phyloP scores from a whole-genome alignment of 805 yeast species.

The Komagataella ulmi region DNA sequence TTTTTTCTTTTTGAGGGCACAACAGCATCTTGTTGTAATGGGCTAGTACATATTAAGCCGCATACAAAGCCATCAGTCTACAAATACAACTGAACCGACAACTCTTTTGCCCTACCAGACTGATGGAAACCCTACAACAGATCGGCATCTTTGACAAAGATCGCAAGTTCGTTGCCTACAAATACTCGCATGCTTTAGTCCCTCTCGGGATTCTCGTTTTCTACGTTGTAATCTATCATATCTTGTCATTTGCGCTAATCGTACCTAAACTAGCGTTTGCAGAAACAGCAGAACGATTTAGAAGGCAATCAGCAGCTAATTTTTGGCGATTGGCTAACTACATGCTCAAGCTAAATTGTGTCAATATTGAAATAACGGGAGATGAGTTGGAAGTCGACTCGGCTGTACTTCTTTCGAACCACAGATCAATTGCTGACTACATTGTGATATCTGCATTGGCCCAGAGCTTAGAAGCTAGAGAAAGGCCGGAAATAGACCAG shows the following conservation, averaged over 20 bases:
- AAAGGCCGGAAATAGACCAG: slow-evolving; percentile 3
- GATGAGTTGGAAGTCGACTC: slow-evolving; percentile 25
- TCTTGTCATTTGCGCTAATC: slow-evolving; percentile 9
- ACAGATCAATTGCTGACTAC: slow-evolving; percentile 57
- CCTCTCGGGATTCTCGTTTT: slow-evolving; percentile 9
- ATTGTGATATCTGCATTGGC: slow-evolving; percentile 34
- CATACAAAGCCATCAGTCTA: neutral
- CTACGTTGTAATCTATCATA: slow-evolving; percentile 11
- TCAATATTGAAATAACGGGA: slow-evolving; percentile 26
- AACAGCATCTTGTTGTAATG: neutral
- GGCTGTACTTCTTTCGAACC: slow-evolving; percentile 34
- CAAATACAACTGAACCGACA: neutral
- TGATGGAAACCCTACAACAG: slow-evolving; percentile 20
- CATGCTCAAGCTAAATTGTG: slow-evolving; percentile 20
- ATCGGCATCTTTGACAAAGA: slow-evolving; percentile 15
- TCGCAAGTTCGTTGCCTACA: slow-evolving; percentile 6
- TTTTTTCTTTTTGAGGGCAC: neutral
- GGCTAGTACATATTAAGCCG: neutral
- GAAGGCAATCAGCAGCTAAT: slow-evolving; percentile 8
- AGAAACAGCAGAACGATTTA: slow-evolving; percentile 11
- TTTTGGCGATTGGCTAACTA: slow-evolving; percentile 21
- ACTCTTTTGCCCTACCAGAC: neutral
- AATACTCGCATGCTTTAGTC: slow-evolving; percentile 9
- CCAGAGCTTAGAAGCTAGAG: slow-evolving; percentile 8
- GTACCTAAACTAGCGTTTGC: slow-evolving; percentile 3